Conservation (phyloP, 2,329 filamentous ascomycete species). For the Rhytidhysteron rufulum region DNA sequence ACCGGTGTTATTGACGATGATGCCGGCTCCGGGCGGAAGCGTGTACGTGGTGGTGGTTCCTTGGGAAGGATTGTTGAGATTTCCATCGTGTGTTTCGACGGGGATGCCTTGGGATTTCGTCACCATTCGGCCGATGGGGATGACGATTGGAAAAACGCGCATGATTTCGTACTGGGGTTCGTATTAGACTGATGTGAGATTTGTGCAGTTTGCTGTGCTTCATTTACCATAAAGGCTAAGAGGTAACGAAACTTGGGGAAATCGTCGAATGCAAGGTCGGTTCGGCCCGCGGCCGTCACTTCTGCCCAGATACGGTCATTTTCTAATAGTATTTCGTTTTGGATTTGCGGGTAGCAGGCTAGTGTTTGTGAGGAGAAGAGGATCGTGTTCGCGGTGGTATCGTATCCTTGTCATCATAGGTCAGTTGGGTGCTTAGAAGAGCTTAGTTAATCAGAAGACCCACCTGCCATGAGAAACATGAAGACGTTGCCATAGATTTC, state of each 20-base stretch:
- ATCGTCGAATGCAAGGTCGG: slow-evolving; percentile 1
- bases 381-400: slow-evolving; percentile 4
- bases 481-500: slow-evolving; percentile 4
- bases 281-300: background rate
- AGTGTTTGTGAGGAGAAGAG: background rate
- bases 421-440: too few relatives aligned
- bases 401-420: too few relatives aligned
- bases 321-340: too few relatives aligned
- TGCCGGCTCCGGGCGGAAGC: slow-evolving; percentile 1
- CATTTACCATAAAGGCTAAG: slow-evolving; percentile 3
- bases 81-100: too few relatives aligned
- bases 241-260: slow-evolving; percentile 1
- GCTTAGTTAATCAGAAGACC: too few relatives aligned
- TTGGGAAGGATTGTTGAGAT: too few relatives aligned
- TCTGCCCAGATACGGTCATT: background rate
- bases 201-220: too few relatives aligned
- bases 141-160: slow-evolving; percentile 2
- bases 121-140: background rate
- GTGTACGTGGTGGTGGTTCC: background rate
- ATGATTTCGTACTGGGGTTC: slow-evolving; percentile 2
- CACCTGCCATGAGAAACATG: slow-evolving; percentile 2
- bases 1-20: background rate
- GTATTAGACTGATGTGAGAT: background rate
- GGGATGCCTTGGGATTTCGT: too few relatives aligned
- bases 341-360: background rate